Percentiles rank a stretch among this genome's conserved stretches.
Conservation (phyloP, 768 basidiomycete genomes). For the Suillus americanus region DNA sequence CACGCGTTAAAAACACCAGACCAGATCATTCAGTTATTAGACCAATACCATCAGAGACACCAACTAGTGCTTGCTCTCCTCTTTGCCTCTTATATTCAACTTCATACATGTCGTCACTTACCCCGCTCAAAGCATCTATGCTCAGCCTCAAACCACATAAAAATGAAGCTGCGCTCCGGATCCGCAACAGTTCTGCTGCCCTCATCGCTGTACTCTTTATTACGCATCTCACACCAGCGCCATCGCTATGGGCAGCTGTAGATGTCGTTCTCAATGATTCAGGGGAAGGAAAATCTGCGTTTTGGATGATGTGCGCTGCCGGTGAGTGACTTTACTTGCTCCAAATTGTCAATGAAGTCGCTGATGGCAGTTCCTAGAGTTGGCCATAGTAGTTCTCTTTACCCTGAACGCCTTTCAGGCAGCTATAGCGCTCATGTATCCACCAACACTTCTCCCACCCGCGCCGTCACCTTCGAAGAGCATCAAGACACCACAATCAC, state of each 20-base stretch:
- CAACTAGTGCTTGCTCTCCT: background rate
- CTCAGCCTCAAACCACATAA: slow-evolving; percentile 31
- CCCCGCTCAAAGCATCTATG: slow-evolving; percentile 1
- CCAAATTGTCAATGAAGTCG: background rate
- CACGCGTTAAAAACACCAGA: background rate
- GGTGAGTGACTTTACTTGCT: slow-evolving; percentile 23
- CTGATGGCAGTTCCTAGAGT: slow-evolving; percentile 21
- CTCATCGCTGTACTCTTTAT: slow-evolving; percentile 33
- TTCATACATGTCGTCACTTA: slow-evolving; percentile 1
- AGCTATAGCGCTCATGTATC: slow-evolving; percentile 35
- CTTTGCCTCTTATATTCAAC: background rate
- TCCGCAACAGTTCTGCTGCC: slow-evolving; percentile 38
- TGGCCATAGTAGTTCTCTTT: slow-evolving; percentile 29
- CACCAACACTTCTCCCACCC: slow-evolving; percentile 31
- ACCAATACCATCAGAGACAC: background rate
- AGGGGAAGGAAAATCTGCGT: slow-evolving; percentile 3
- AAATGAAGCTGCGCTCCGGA: slow-evolving; percentile 37
- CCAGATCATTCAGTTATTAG: background rate
- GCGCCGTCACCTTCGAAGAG: slow-evolving; percentile 23
- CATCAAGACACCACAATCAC: slow-evolving; percentile 20
- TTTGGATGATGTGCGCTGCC: slow-evolving; percentile 27
- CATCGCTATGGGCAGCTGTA: slow-evolving; percentile 36
- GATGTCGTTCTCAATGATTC: slow-evolving; percentile 25
- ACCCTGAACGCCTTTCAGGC: slow-evolving; percentile 36
- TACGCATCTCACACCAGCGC: slow-evolving; percentile 38